Evolutionary conservation across 2,329 filamentous ascomycete species (phyloP).

Genomic region (Fusarium musae): DNA sequence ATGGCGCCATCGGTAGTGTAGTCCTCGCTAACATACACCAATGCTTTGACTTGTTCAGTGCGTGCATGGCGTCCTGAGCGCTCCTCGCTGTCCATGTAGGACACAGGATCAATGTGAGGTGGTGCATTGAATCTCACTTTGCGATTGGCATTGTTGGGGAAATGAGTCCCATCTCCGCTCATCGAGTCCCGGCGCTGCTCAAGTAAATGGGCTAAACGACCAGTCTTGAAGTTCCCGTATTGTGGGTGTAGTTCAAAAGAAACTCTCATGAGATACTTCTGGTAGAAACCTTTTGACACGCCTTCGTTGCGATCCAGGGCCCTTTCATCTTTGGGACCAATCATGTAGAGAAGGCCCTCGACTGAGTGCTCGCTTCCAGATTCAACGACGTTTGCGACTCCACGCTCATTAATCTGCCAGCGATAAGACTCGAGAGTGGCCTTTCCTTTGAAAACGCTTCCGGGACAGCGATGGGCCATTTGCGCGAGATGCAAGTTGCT

Average conservation of each 20-base stretch:
- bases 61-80: too few species aligned
- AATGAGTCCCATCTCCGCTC: background rate
- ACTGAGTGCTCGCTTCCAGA: background rate
- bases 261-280: background rate
- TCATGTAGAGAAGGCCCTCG: constrained; percentile 1
- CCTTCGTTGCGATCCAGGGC: constrained; percentile 1
- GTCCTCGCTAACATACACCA: constrained; percentile 1
- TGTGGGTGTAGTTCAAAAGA: background rate
- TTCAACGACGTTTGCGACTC: background rate
- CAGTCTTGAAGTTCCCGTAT: background rate
- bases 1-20: background rate
- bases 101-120: too few species aligned
- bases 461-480: constrained; percentile 9
- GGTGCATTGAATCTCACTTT: background rate
- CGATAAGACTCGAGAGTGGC: background rate
- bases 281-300: background rate
- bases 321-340: background rate
- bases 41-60: background rate
- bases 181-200: background rate
- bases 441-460: constrained; percentile 7
- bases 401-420: constrained; percentile 10
- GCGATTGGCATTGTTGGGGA: background rate
- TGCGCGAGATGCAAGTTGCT: constrained; percentile 8
- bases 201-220: background rate
- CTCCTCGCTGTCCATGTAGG: background rate